Percentiles rank a stretch among this genome's conserved stretches.
Evolutionary conservation across 306 rosid species (phyloP).

Genomic region (Castanea crenata): DNA sequence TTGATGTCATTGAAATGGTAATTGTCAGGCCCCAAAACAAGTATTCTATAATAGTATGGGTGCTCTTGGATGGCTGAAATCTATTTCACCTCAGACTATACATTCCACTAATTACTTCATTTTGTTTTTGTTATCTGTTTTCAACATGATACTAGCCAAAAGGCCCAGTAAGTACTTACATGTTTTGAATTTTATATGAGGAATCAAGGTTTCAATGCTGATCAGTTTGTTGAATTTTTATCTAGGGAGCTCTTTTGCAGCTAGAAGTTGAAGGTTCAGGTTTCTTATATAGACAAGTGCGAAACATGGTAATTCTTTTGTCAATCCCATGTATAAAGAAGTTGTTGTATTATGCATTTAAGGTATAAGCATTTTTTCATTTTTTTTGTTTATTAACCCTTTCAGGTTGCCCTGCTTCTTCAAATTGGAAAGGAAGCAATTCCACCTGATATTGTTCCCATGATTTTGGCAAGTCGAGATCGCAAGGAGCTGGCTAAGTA

Average conservation of each 20-base stretch:
- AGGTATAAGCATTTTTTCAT: not conserved
- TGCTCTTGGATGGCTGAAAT: not conserved
- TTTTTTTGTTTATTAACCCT: not conserved
- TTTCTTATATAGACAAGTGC: conserved; percentile 89
- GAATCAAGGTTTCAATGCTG: conserved; percentile 8
- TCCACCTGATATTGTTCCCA: conserved; percentile 70
- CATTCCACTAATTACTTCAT: not conserved
- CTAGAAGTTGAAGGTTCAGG: conserved; percentile 93
- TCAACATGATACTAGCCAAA: not conserved
- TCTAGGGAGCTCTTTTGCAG: conserved; percentile 50
- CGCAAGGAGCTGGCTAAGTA: conserved; percentile 87
- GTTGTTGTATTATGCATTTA: not conserved
- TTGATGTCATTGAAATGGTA: conserved; percentile 74
- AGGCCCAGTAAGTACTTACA: not conserved
- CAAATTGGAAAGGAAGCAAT: conserved; percentile 85
- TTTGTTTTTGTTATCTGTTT: not conserved
- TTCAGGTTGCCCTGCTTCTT: conserved; percentile 77
- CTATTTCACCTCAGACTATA: not conserved
- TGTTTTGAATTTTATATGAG: not conserved
- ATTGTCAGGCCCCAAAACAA: conserved; percentile 6
- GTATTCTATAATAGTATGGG: conserved; percentile 4
- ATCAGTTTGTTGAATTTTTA: conserved; percentile 16
- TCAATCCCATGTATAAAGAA: not conserved
- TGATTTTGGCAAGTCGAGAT: conserved; percentile 68
- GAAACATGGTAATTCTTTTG: conserved; percentile 69